phyloP scores from a whole-genome alignment of 2,329 filamentous ascomycete species.

The Calonectria honghensis region DNA sequence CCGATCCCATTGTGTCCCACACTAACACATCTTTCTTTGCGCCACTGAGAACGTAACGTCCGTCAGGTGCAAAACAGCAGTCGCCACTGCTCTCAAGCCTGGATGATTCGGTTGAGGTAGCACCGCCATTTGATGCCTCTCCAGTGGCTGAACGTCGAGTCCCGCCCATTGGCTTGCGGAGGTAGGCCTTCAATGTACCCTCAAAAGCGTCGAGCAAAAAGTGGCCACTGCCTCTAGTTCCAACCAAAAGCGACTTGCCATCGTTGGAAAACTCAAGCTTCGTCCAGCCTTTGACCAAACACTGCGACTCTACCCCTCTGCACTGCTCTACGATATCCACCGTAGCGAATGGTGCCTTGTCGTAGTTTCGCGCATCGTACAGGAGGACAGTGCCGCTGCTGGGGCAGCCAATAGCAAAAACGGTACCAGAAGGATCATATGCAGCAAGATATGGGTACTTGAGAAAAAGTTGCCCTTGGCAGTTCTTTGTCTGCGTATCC shows the following conservation, averaged over 20 bases:
- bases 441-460: constrained; percentile 88
- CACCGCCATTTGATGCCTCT: constrained; percentile 64
- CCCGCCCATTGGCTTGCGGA: constrained; percentile 75
- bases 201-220: constrained; percentile 96
- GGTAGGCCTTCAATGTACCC: constrained; percentile 84
- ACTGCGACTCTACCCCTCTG: constrained; percentile 70
- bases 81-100: constrained; percentile 80
- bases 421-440: constrained; percentile 93
- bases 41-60: constrained; percentile 91
- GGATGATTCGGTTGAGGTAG: constrained; percentile 59
- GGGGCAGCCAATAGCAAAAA: constrained; percentile 92
- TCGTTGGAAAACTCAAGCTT: constrained; percentile 97
- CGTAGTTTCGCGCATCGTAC: constrained; percentile 95
- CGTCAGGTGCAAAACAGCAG: constrained; percentile 92
- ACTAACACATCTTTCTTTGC: constrained; percentile 83
- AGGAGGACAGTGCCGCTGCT: constrained; percentile 86
- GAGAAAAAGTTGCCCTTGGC: constrained; percentile 87
- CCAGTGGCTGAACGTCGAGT: constrained; percentile 72
- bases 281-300: constrained; percentile 84
- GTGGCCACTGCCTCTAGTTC: constrained; percentile 89
- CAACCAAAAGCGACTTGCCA: constrained; percentile 88
- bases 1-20: constrained; percentile 84
- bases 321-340: constrained; percentile 84
- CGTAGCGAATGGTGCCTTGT: constrained; percentile 90
- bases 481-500: constrained; percentile 88